Percentiles rank a stretch among this genome's conserved stretches.
These are phyloP conservation scores for Kuraishia borneana DNA, from an alignment of 805 yeast species.

Conservation along the genomic window DNA sequence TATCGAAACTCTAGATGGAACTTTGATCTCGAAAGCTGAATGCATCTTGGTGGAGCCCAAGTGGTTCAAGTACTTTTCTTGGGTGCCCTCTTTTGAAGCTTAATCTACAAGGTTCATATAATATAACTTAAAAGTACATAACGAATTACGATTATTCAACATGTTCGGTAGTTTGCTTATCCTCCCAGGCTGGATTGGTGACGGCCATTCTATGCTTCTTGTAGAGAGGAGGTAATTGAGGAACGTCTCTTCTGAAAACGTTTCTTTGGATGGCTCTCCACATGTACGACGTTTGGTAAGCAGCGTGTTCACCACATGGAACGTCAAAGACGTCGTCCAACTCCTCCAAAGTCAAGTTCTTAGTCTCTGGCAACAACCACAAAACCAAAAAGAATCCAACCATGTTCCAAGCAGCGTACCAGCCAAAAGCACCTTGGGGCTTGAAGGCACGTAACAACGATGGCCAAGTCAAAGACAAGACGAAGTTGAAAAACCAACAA, in stretches of 20 bases:
- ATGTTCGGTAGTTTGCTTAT: slow-evolving; percentile 36
- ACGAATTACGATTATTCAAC: slow-evolving; percentile 22
- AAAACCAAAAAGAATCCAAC: slow-evolving; percentile 61
- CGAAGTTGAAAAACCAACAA: slow-evolving; percentile 64
- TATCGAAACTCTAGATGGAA: slow-evolving; percentile 36
- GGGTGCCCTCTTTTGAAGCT: slow-evolving; percentile 33
- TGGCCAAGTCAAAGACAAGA: slow-evolving; percentile 74
- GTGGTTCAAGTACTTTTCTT: slow-evolving; percentile 67
- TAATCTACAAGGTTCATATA: slow-evolving; percentile 7
- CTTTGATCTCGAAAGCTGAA: slow-evolving; percentile 38
- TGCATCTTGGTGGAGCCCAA: slow-evolving; percentile 78
- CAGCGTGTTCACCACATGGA: slow-evolving; percentile 44
- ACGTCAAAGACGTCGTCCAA: slow-evolving; percentile 64
- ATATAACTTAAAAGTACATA: neutral
- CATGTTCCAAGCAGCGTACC: slow-evolving; percentile 79
- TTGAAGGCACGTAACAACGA: slow-evolving; percentile 52
- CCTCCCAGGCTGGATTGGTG: slow-evolving; percentile 51
- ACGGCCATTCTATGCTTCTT: slow-evolving; percentile 47
- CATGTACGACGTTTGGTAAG: slow-evolving; percentile 27
- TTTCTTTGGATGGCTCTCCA: slow-evolving; percentile 32
- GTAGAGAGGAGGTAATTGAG: slow-evolving; percentile 44
- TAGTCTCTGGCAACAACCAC: slow-evolving; percentile 65
- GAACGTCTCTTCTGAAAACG: slow-evolving; percentile 32
- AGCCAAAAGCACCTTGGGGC: slow-evolving; percentile 81
- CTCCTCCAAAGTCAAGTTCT: slow-evolving; percentile 64